Base-by-base conservation (phyloP, 2,329 filamentous ascomycete genomes). In the Penicillium sp. region DNA sequence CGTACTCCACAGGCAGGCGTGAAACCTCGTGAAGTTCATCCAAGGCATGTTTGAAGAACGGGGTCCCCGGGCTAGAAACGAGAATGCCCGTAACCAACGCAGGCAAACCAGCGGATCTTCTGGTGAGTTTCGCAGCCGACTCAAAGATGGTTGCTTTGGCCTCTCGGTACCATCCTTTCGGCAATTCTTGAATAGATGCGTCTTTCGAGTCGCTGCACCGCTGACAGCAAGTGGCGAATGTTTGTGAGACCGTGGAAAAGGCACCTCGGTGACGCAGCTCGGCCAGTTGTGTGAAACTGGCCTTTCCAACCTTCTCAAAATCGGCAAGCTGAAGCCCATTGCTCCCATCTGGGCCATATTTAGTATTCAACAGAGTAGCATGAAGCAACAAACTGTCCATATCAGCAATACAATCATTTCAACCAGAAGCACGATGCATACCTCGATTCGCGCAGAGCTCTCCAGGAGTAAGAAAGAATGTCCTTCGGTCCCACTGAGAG, bases 361-460 rank as follows among this genome's bases (percentile, higher is more conserved):
- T 79, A 16, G 78, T 67, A 14, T 83, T 82, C 22, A 76, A 71
- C 20, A 87, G 72, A 33, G 89, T 79, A 0, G 80, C 77, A 55
- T 85, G 82, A 69, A 92, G 78, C 4, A 95, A 74, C 50, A 90
- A 85, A 69, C 90, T 94, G 33, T 16, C 10, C n/a, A 5, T 2
- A 43, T 69, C 55, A 69, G 59, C 58, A 55, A 47, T 4, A 8
- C 24, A 42, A 28, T 30, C 30, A 22, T 40, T 40, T 56, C 11
- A 53, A 56, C 25, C 7, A n/a, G 8, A 14, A 35, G 28, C 14
- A 16, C 13, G 28, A 13, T 35, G 18, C 73, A 54, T 75, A 90
- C 88, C 90, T 96, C 22, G 92, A 90, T 73, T 99, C 94, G 56
- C 96, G 92, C n/a, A 96, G 79, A 5, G 91, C 90, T 62, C 94